Base-by-base conservation (phyloP, 2,329 filamentous ascomycete species). In the Ophiostoma populinum region DNA sequence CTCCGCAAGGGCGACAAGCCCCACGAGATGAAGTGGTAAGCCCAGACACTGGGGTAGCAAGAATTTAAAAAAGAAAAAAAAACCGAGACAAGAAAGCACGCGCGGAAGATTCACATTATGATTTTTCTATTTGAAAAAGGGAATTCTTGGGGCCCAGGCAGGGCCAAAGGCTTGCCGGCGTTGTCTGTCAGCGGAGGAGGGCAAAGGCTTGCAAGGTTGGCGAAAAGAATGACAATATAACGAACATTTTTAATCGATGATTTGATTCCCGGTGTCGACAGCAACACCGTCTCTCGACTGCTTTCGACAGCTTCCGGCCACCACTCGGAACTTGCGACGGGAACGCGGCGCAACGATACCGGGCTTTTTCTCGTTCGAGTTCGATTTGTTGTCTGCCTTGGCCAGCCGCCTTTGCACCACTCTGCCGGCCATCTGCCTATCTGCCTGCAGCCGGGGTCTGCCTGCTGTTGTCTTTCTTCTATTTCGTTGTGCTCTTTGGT, bases 21-120 rank as follows among this genome's bases (percentile, higher is more conserved):
- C 67, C 90, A 98, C 70, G 82, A 92, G 77, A 95, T 98, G 90
- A 81, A 82, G 68, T 98, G 87, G 76, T 98, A 94, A 67, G 75
- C 45, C 43, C 39, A 32, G 9, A 13, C 27, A 25, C 11, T 24
- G 33, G 24, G 17, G 19, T 24, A 28, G 24, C 19, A 21, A 30
- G 22, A 4, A 16, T 35, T 24, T 18, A 26, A 20, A 24, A 31
- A 22, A 34, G 30, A 32, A 20, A 33, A 25, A 32, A 25, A 34
- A 20, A 32, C 28, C 13, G 25, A 36, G 15, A 32, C 22, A 26
- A 40, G 19, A 32, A 40, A 20, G 31, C 21, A 20, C 20, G 28
- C 28, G 28, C n/a, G 28, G 28, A 30, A 30, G 28, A 30, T 20
- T n/a, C 28, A 30, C 26, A 11, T 22, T 35, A 13, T n/a, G 19